These are phyloP conservation scores for Gynandropsis gynandra DNA, from an alignment of 345 rosid species.

Conservation along the genomic window DNA sequence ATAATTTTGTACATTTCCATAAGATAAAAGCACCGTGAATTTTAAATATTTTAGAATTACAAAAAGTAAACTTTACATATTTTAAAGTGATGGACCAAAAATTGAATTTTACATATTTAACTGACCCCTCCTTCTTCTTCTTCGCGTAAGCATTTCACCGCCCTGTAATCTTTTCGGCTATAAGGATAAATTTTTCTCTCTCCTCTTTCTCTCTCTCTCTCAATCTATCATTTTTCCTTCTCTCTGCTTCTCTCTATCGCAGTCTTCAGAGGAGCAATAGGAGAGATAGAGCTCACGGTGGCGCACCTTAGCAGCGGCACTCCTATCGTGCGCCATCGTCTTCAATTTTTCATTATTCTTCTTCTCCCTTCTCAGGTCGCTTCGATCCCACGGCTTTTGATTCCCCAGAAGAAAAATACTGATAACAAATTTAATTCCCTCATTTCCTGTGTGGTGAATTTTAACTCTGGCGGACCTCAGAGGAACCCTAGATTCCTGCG, in stretches of 20 bases:
- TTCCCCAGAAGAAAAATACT: constrained; percentile 5
- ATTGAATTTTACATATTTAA: no score
- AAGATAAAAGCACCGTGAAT: no score
- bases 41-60: no score
- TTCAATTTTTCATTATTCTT: constrained; percentile 12
- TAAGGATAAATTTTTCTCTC: no score
- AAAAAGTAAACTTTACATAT: no score
- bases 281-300: constrained; percentile 36
- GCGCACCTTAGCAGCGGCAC: constrained; percentile 44
- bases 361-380: constrained; percentile 26
- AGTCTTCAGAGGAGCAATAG: constrained; percentile 14
- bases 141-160: no score
- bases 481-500: constrained; percentile 39
- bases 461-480: constrained; percentile 47
- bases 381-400: constrained; percentile 28
- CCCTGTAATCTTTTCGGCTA: no score
- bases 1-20: no score
- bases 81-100: no score
- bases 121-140: no score
- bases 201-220: neutral
- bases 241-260: neutral
- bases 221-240: constrained; percentile 14
- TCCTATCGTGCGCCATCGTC: constrained; percentile 32
- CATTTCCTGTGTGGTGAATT: neutral
- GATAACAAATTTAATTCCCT: neutral